Evolutionary conservation across 2,329 filamentous ascomycete species (phyloP).

Genomic region (Calonectria hawksworthii): DNA sequence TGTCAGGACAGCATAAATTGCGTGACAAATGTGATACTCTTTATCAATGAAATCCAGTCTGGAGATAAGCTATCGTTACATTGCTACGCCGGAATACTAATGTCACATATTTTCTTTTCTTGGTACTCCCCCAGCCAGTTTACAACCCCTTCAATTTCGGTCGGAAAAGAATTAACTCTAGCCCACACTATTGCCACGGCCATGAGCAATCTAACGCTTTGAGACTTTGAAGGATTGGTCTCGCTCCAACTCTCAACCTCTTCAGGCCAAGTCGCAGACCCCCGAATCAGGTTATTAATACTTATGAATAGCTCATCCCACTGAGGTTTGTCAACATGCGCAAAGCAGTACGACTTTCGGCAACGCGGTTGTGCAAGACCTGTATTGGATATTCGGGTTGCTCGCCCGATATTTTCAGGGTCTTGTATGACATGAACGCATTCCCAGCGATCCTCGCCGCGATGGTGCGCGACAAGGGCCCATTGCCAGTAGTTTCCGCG

Average conservation of each 20-base stretch:
- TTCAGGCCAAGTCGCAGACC: background rate
- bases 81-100: background rate
- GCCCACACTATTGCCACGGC: background rate
- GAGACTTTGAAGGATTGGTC: background rate
- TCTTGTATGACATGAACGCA: background rate
- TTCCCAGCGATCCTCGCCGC: background rate
- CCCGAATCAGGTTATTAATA: background rate
- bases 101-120: background rate
- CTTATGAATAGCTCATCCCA: background rate
- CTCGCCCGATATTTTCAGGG: background rate
- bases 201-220: background rate
- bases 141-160: background rate
- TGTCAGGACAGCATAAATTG: background rate
- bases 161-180: background rate
- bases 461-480: background rate
- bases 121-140: background rate
- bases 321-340: background rate
- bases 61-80: background rate
- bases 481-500: background rate
- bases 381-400: background rate
- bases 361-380: background rate
- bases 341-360: background rate
- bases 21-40: background rate
- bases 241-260: background rate
- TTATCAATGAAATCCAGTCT: background rate